Conservation (phyloP, 257 asterid genomes). For the Przewalskia tangutica region DNA sequence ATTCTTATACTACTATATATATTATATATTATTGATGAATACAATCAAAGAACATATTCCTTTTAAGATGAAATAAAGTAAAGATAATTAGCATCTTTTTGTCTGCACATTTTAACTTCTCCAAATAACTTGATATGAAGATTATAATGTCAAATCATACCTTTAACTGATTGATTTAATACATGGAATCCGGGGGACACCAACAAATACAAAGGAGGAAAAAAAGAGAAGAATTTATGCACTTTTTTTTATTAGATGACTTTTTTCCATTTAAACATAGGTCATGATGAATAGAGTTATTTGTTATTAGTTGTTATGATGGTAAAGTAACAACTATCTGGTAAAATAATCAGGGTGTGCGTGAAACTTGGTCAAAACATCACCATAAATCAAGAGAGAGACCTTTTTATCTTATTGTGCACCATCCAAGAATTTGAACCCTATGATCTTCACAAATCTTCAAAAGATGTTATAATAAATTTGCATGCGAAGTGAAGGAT, state of each 20-base stretch:
- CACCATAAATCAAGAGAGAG: background rate
- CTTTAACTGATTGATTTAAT: background rate
- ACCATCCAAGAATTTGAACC: background rate
- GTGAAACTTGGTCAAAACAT: background rate
- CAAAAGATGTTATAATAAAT: background rate
- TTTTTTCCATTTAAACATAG: background rate
- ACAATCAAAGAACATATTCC: background rate
- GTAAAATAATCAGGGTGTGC: background rate
- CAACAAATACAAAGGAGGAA: background rate
- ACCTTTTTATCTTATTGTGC: background rate
- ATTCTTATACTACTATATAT: too few species aligned
- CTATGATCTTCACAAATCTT: background rate
- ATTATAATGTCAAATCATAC: background rate
- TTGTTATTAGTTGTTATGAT: background rate
- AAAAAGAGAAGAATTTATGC: background rate
- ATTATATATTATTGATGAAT: background rate
- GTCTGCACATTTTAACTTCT: background rate
- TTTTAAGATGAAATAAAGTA: background rate
- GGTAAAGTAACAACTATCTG: background rate
- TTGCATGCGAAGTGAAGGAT: background rate
- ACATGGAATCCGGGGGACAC: background rate
- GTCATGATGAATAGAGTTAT: too few species aligned
- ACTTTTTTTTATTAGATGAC: background rate
- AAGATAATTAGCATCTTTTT: background rate
- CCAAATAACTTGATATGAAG: background rate